Conservation (phyloP, 805 yeast species). For the Nakazawaea populi region DNA sequence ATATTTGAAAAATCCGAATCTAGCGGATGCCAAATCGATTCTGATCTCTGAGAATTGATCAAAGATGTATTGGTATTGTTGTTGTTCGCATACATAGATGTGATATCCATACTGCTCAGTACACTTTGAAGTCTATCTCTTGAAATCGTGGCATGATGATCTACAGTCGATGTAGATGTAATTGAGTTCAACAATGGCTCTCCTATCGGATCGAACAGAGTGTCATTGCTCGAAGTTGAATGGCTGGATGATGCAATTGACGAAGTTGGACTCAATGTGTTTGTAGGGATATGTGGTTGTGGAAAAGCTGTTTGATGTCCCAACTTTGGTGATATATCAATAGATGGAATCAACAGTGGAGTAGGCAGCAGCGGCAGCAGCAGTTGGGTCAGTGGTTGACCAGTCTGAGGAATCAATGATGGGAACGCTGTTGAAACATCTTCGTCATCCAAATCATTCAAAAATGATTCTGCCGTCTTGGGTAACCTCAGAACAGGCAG, state of each 20-base stretch:
- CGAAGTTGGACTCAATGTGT: slow-evolving; percentile 2
- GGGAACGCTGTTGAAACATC: neutral
- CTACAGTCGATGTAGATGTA: slow-evolving; percentile 3
- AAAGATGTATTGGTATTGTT: slow-evolving; percentile 7
- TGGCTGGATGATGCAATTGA: slow-evolving; percentile 1
- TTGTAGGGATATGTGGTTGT: neutral
- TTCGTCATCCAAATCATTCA: slow-evolving; percentile 3
- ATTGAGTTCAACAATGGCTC: slow-evolving; percentile 7
- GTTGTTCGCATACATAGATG: slow-evolving; percentile 8
- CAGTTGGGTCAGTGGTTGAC: neutral
- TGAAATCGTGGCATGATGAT: neutral
- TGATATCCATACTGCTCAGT: slow-evolving; percentile 13
- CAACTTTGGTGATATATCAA: neutral
- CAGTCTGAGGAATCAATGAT: neutral
- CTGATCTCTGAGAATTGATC: slow-evolving; percentile 9
- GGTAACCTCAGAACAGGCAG: neutral
- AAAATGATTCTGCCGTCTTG: slow-evolving; percentile 8
- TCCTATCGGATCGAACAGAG: slow-evolving; percentile 7
- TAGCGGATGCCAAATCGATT: slow-evolving; percentile 20
- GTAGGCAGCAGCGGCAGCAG: neutral
- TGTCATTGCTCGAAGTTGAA: neutral
- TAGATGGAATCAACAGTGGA: neutral
- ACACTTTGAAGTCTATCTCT: slow-evolving; percentile 6
- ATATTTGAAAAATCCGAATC: slow-evolving; percentile 11
- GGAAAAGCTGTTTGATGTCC: neutral